Base-by-base conservation (phyloP, 768 basidiomycete species). In the Tylopilus sp. region DNA sequence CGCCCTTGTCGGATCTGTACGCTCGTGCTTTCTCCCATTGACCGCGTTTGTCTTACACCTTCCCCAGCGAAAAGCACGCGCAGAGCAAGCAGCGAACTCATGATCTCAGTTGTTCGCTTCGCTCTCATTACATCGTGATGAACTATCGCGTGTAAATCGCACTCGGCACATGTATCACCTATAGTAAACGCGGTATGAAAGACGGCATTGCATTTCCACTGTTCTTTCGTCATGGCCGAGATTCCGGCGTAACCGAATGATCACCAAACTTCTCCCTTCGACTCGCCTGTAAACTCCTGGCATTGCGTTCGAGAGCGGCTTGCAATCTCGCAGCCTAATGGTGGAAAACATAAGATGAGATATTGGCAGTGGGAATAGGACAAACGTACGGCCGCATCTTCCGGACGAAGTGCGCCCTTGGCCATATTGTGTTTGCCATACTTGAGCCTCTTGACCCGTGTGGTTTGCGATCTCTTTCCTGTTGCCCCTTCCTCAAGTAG, bases 361-460 rank as follows among this genome's bases (percentile, higher is more conserved):
- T 23, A 1, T 36, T 0, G 12, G 13, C 4, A 11, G 28, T 35
- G 30, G n/a, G 22, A 47, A 23, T 9, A 13, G 40, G 21, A 9
- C 18, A 36, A 38, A 73, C 83, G 21, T 67, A 89, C 89, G 45
- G 89, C 88, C 46, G 85, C 88, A 66, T 92, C 90, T 66, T 92
- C 90, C 1, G 86, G 86, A 45, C 86, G 76, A 56, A 89, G 66
- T 1, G 88, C 88, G 3, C 88, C 89, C 68, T 92, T 91, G 3
- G 90, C 91, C 88, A 91, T 90, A 62, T 91, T 92, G 58, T 91
- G 87, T 59, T 88, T 91, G 5, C 87, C 83, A 22, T 79, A 75
- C 53, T 82, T 76, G 13, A 82, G 70, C 57, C 78, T 80, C 49
- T 83, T 79, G 47, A 68, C 73, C 44, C 80, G 68, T 6, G 72